Conservation (phyloP, 495 filamentous ascomycete genomes). For the Lichina pygmaea region DNA sequence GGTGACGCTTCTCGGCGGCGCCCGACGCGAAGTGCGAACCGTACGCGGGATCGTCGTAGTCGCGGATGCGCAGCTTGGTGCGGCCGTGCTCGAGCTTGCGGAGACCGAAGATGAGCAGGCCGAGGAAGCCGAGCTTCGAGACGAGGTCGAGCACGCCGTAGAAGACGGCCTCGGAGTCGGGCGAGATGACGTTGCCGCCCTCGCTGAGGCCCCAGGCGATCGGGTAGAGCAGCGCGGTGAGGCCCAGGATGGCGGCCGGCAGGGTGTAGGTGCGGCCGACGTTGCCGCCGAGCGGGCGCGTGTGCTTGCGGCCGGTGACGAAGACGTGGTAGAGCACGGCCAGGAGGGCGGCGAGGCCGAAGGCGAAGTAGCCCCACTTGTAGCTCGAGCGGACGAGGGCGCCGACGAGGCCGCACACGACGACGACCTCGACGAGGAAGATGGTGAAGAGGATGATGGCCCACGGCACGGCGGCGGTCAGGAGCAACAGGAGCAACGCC, state of each 20-base stretch:
- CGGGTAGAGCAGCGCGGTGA: slow-evolving; percentile 41
- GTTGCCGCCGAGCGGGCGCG: slow-evolving; percentile 20
- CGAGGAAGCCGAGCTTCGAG: slow-evolving; percentile 26
- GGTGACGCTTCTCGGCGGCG: neutral
- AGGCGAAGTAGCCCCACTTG: slow-evolving; percentile 37
- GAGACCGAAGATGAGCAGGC: slow-evolving; percentile 22
- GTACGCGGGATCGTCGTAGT: neutral
- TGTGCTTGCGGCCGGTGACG: slow-evolving; percentile 23
- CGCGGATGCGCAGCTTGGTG: slow-evolving; percentile 15
- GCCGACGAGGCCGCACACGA: slow-evolving; percentile 33
- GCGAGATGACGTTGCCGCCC: slow-evolving; percentile 36
- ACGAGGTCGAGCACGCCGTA: slow-evolving; percentile 40
- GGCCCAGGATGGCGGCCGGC: slow-evolving; percentile 21
- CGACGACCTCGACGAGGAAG: slow-evolving; percentile 33
- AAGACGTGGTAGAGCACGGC: slow-evolving; percentile 29
- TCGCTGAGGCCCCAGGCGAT: slow-evolving; percentile 40
- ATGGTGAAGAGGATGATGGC: slow-evolving; percentile 34
- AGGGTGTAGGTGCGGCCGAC: slow-evolving; percentile 22
- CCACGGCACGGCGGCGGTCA: slow-evolving; percentile 37
- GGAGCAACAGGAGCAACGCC: slow-evolving; percentile 28
- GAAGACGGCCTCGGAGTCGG: slow-evolving; percentile 38
- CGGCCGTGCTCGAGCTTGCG: slow-evolving; percentile 22
- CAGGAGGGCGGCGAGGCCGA: slow-evolving; percentile 29
- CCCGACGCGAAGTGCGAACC: neutral
- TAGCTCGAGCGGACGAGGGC: slow-evolving; percentile 26